Percentiles rank a stretch among this genome's conserved stretches.
phyloP scores from a whole-genome alignment of 2,329 filamentous ascomycete genomes.

The Acrocalymma vagum region DNA sequence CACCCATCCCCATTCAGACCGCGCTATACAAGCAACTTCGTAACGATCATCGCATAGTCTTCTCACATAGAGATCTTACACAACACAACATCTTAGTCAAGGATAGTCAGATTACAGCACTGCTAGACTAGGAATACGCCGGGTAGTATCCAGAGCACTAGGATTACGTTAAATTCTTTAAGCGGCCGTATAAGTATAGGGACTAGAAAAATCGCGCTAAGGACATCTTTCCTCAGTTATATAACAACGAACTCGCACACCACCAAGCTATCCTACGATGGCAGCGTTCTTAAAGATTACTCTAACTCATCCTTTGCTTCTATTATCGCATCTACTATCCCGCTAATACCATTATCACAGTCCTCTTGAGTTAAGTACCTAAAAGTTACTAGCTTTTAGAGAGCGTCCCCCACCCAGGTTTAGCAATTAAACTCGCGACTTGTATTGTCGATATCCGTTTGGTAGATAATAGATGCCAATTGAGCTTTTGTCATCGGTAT shows the following conservation, averaged over 20 bases:
- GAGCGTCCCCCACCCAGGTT: no score
- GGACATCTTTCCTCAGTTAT: conserved; percentile 7
- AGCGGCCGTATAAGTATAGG: conserved; percentile 6
- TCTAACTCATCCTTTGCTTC: conserved; percentile 8
- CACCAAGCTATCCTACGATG: conserved; percentile 12
- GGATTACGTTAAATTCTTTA: conserved; percentile 21
- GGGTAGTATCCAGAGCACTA: conserved; percentile 24
- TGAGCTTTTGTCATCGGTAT: no score
- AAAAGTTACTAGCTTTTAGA: conserved; percentile 1
- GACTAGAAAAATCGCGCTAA: conserved; percentile 12
- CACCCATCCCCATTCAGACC: conserved; percentile 6
- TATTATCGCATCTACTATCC: conserved; percentile 5
- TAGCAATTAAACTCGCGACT: no score
- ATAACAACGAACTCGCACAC: conserved; percentile 8
- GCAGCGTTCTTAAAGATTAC: conserved; percentile 10
- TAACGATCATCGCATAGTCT: conserved; percentile 17
- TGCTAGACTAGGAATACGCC: conserved; percentile 21
- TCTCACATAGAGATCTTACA: conserved; percentile 21
- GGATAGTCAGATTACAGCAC: conserved; percentile 12
- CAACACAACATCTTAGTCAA: conserved; percentile 23
- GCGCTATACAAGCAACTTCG: conserved; percentile 8
- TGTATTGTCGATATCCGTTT: no score
- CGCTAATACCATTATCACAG: conserved; percentile 3
- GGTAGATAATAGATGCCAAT: no score
- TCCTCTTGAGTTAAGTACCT: not conserved